Evolutionary conservation across 352 stramenopile genomes (phyloP).

Genomic region (Phytophthora nicotianae): DNA sequence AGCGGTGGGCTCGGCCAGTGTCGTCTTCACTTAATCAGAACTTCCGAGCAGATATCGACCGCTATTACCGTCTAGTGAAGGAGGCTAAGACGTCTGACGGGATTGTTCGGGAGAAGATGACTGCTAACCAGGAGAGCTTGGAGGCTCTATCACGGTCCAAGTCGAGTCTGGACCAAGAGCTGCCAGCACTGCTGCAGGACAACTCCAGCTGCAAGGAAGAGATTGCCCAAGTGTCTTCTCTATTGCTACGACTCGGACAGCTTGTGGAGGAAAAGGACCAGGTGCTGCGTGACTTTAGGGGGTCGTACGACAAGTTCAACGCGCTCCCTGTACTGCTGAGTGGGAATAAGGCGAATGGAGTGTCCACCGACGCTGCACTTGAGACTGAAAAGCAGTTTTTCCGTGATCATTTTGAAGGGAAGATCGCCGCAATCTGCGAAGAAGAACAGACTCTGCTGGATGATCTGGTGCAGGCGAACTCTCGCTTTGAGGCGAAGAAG

Average conservation of each 20-base stretch:
- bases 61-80: conserved; percentile 75
- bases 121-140: conserved; percentile 41
- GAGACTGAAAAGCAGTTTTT: conserved; percentile 68
- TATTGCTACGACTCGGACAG: conserved; percentile 59
- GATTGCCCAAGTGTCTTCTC: conserved; percentile 45
- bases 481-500: conserved; percentile 64
- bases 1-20: conserved; percentile 57
- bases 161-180: conserved; percentile 55
- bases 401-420: conserved; percentile 59
- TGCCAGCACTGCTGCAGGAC: conserved; percentile 52
- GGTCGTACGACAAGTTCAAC: conserved; percentile 65
- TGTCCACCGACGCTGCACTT: conserved; percentile 40
- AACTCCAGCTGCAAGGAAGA: conserved; percentile 64
- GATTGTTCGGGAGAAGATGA: conserved; percentile 61
- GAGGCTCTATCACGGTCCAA: conserved; percentile 54
- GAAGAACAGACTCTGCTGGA: conserved; percentile 53
- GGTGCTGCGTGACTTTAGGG: conserved; percentile 53
- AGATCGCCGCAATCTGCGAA: conserved; percentile 54
- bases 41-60: conserved; percentile 71
- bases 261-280: conserved; percentile 71
- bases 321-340: conserved; percentile 56
- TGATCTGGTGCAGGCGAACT: conserved; percentile 52
- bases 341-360: conserved; percentile 24
- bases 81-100: conserved; percentile 73
- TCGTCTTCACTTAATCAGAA: conserved; percentile 59